Conservation (phyloP, 2,329 filamentous ascomycete species). For the Moelleriella libera region DNA sequence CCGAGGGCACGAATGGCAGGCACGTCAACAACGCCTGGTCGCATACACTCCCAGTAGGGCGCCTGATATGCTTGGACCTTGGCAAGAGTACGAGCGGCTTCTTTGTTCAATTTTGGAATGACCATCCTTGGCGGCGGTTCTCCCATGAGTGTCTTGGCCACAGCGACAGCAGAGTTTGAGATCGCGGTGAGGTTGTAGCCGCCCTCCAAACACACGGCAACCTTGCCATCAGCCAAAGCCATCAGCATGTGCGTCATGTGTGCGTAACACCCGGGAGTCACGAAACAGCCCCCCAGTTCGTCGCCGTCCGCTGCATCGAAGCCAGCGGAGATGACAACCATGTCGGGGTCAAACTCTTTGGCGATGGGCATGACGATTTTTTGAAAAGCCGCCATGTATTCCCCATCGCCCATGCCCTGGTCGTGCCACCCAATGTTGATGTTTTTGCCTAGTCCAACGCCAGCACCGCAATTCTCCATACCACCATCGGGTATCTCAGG, state of each 20-base stretch:
- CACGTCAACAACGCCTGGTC: conserved; percentile 47
- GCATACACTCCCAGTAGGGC: conserved; percentile 79
- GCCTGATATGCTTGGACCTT: conserved; percentile 47
- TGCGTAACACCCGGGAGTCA: conserved; percentile 80
- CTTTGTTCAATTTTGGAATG: conserved; percentile 41
- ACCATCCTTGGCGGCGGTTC: conserved; percentile 61
- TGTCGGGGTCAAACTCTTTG: conserved; percentile 80
- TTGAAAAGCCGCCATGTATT: conserved; percentile 94
- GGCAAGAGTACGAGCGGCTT: conserved; percentile 40
- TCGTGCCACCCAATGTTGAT: conserved; percentile 55
- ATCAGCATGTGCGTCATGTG: conserved; percentile 99
- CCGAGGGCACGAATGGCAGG: conserved; percentile 35
- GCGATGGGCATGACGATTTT: conserved; percentile 94
- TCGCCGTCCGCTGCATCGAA: conserved; percentile 95
- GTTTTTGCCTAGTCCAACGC: conserved; percentile 43
- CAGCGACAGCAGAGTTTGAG: conserved; percentile 79
- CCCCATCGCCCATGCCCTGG: conserved; percentile 82
- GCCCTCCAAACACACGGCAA: conserved; percentile 87
- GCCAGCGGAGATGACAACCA: conserved; percentile 89
- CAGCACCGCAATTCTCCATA: conserved; percentile 43
- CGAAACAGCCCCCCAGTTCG: conserved; percentile 82
- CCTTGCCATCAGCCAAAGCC: conserved; percentile 77
- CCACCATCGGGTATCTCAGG: conserved; percentile 44
- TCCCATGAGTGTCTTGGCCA: conserved; percentile 87
- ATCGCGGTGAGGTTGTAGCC: conserved; percentile 93